phyloP scores from a whole-genome alignment of 2,329 filamentous ascomycete species.

The Beauveria pseudobassiana region DNA sequence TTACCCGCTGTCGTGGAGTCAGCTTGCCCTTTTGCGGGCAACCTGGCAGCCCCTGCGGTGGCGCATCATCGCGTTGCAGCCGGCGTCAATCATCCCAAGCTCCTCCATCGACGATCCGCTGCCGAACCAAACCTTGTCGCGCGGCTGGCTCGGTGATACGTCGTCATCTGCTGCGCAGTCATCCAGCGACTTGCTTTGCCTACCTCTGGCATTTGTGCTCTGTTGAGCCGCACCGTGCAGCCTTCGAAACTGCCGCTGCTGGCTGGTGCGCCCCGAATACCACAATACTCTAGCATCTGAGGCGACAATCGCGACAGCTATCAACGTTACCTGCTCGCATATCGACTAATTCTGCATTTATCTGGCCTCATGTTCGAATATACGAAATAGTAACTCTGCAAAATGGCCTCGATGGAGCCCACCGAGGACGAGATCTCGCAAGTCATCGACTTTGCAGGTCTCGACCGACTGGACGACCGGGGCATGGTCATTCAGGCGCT shows the following conservation, averaged over 20 bases:
- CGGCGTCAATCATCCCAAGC: conserved; percentile 5
- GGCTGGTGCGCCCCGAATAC: background rate
- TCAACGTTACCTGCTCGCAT: background rate
- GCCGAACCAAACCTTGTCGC: background rate
- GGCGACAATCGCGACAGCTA: background rate
- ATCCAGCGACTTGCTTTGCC: background rate
- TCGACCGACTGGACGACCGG: conserved; percentile 30
- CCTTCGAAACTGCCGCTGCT: background rate
- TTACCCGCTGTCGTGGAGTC: background rate
- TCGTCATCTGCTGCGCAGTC: background rate
- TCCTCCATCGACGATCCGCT: background rate
- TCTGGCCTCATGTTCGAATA: background rate
- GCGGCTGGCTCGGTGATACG: background rate
- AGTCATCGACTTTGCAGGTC: conserved; percentile 35
- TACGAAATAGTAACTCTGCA: background rate
- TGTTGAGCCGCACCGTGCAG: background rate
- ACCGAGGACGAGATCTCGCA: conserved; percentile 29
- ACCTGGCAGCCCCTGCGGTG: background rate
- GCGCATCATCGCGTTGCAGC: conserved; percentile 5
- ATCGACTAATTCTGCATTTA: background rate
- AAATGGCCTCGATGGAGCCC: conserved; percentile 28
- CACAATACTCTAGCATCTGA: background rate
- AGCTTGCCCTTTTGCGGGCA: background rate
- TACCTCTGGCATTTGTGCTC: background rate
- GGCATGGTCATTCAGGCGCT: conserved; percentile 33